phyloP scores from a whole-genome alignment of 306 rosid species.

The Glycine soja region DNA sequence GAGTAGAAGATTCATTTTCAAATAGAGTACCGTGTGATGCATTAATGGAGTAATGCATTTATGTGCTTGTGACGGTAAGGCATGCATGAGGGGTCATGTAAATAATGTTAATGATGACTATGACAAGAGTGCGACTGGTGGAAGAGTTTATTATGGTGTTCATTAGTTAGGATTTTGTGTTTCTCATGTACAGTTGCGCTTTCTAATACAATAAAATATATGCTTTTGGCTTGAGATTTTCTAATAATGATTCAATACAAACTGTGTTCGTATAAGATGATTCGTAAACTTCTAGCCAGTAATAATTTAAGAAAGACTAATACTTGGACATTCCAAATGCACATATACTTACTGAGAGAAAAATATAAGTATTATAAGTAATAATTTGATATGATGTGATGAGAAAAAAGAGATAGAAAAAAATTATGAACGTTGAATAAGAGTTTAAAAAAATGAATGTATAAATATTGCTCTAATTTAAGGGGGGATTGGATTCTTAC shows the following conservation, averaged over 20 bases:
- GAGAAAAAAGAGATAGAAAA: too few relatives aligned
- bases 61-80: conserved; percentile 43
- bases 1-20: conserved; percentile 49
- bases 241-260: not conserved
- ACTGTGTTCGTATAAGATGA: not conserved
- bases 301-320: not conserved
- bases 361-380: too few relatives aligned
- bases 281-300: not conserved
- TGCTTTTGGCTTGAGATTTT: conserved; percentile 43
- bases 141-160: conserved; percentile 37
- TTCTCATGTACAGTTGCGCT: conserved; percentile 47
- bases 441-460: too few relatives aligned
- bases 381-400: too few relatives aligned
- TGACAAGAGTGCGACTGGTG: conserved; percentile 13
- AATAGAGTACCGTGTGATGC: conserved; percentile 17
- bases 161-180: conserved; percentile 42
- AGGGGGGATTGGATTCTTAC: too few relatives aligned
- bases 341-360: too few relatives aligned
- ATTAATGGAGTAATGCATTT: conserved; percentile 39
- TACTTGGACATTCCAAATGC: too few relatives aligned
- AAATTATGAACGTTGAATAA: too few relatives aligned
- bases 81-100: conserved; percentile 48
- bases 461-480: too few relatives aligned
- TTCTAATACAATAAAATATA: conserved; percentile 42
- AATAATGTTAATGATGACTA: conserved; percentile 36